Percentiles rank a stretch among this genome's conserved stretches.
These are phyloP conservation scores for Albifimbria verrucaria DNA, from an alignment of 2,329 filamentous ascomycete species.

Conservation along the genomic window DNA sequence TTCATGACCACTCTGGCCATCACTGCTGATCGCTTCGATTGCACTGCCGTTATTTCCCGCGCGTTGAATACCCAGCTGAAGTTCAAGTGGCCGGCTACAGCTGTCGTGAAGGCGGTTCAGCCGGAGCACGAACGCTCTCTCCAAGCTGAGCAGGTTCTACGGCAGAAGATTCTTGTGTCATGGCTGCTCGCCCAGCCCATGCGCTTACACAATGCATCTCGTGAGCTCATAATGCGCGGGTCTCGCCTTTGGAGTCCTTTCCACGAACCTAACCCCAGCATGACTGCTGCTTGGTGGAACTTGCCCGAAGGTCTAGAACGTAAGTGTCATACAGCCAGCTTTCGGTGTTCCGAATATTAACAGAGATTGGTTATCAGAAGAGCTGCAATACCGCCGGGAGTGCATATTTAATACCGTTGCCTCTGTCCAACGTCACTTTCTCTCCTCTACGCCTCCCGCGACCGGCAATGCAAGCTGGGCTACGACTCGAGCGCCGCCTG, in stretches of 20 bases:
- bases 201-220: slow-evolving; percentile 59
- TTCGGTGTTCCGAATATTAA: background rate
- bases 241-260: slow-evolving; percentile 55
- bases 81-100: slow-evolving; percentile 51
- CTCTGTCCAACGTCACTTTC: slow-evolving; percentile 66
- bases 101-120: slow-evolving; percentile 32
- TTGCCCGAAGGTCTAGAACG: slow-evolving; percentile 66
- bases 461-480: slow-evolving; percentile 66
- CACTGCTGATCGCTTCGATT: slow-evolving; percentile 72
- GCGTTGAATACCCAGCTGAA: slow-evolving; percentile 48
- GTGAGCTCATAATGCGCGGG: slow-evolving; percentile 64
- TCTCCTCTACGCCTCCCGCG: slow-evolving; percentile 66
- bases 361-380: slow-evolving; percentile 40
- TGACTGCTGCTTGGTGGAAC: slow-evolving; percentile 65
- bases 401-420: slow-evolving; percentile 67
- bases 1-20: slow-evolving; percentile 67
- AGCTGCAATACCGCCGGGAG: slow-evolving; percentile 63
- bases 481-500: slow-evolving; percentile 71
- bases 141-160: slow-evolving; percentile 60
- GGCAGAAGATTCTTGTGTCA: slow-evolving; percentile 67
- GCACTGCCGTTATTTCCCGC: slow-evolving; percentile 49
- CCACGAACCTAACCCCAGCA: slow-evolving; percentile 20
- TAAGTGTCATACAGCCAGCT: slow-evolving; percentile 32
- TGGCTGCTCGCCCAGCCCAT: slow-evolving; percentile 61
- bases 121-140: slow-evolving; percentile 33